Base-by-base conservation (phyloP, 2,329 filamentous ascomycete species). In the Curvularia sp. region DNA sequence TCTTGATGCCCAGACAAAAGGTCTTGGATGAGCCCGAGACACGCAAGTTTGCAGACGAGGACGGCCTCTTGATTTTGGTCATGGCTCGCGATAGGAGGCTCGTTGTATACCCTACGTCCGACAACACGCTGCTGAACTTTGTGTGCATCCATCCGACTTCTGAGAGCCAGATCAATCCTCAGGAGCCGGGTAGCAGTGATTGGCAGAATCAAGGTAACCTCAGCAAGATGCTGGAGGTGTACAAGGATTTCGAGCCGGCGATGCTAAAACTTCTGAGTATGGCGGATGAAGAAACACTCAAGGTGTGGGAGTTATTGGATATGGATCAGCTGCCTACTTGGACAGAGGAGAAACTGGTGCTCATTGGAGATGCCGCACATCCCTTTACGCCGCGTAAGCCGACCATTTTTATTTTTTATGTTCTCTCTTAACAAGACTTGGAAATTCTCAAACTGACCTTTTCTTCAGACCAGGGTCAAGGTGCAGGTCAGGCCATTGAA, bases 311-410 rank as follows among this genome's bases (percentile, higher is more conserved):
- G 51, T 47, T 77, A 46, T 48, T 76, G 15, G 88, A 91, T 61
- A 88, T 89, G 84, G 81, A 84, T 3, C 75, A 80, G 1, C 72
- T 90, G 15, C 80, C 82, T 0, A 79, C 75, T 0, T 91, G 86
- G 83, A 77, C 80, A 0, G 80, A 83, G 2, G 83, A 75, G 0
- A 80, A 78, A 5, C 69, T 89, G 18, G 86, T 81, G 1, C 72
- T 90, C 0, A 72, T 91, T 0, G 88, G 89, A 0, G 88, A 91
- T 68, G 87, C 88, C 0, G 88, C 87, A 0, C 88, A 91, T 69
- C 87, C 88, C 0, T 89, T 90, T 66, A 77, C 87, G 0, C 88
- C 87, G 13, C 83, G 81, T 83, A 70, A 72, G 80, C 72, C 10
- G 2, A 2, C 23, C 19, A 5, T 30, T 23, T 13, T 53, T 41